Base-by-base conservation (phyloP, 129 eudicot species). In the Centrapalus pauciflorus region DNA sequence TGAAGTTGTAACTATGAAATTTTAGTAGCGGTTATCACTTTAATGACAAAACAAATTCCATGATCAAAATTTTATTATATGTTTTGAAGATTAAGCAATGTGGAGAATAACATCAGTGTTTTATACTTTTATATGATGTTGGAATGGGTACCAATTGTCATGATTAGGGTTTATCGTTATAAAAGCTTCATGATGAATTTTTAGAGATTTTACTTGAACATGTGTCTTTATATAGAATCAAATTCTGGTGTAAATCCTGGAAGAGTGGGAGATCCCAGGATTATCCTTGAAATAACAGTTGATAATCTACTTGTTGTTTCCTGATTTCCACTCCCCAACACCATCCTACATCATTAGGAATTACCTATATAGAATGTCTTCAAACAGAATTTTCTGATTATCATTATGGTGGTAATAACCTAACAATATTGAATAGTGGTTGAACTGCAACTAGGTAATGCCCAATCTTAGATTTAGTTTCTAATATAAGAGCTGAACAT, bases 81-180 rank as follows among this genome's bases (percentile, higher is more conserved):
- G 21, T n/a, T 7, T 43, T 43, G 51, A 43, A 13, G 51, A 43
- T 43, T 41, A 43, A 21, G 51, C 16, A 21, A n/a, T 43, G n/a
- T 13, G 51, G 19, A 43, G 8, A 19, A 46, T 46, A 46, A 24
- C 54, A 16, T 17, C 17, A 24, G 24, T 21, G 23, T n/a, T n/a
- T n/a, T n/a, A n/a, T n/a, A n/a, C n/a, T 46, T 46, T 45, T 46
- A 46, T 46, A 46, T 46, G 54, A 46, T 46, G 54, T 46, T 46
- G 54, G 54, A 14, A 46, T 16, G 54, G 54, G 54, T 46, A 46
- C 17, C 17, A 46, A 3, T 46, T 16, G 24, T 16, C 4, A 16
- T 3, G 46, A 40, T 12, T 4, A 2, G 10, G 17, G 17, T 40
- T 46, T 46, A 46, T 16, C 8, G 17, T 46, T 46, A 17, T n/a